phyloP scores from a whole-genome alignment of 1,139 yeast species.

The Taphrina populina region DNA sequence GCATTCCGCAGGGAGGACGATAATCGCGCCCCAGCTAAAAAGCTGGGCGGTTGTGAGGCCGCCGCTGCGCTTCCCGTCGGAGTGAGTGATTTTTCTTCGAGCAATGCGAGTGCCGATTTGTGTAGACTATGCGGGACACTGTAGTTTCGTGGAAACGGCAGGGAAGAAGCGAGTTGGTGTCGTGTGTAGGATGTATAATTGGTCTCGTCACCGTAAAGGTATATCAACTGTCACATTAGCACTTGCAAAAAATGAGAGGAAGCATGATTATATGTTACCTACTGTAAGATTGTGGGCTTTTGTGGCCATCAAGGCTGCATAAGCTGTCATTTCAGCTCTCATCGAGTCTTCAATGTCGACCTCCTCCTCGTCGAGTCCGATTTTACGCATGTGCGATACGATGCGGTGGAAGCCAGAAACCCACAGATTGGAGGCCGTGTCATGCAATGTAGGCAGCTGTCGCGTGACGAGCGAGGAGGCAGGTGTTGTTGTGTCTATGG shows the following conservation, averaged over 20 bases:
- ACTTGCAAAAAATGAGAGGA: conserved; percentile 8
- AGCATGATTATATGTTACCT: not conserved
- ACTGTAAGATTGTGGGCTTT: conserved; percentile 7
- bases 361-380: conserved; percentile 23
- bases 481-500: conserved; percentile 1
- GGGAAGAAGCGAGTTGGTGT: not conserved
- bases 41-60: not conserved
- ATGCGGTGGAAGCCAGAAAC: conserved; percentile 18
- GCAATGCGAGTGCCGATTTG: no score
- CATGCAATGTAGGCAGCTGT: conserved; percentile 21
- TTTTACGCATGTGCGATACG: conserved; percentile 6
- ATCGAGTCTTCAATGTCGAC: not conserved
- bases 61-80: no score
- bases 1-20: no score
- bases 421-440: conserved; percentile 11
- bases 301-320: conserved; percentile 8
- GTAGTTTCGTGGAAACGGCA: conserved; percentile 19
- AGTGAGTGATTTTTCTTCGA: no score
- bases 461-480: conserved; percentile 22
- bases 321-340: conserved; percentile 21
- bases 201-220: conserved; percentile 18
- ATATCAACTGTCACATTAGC: not conserved
- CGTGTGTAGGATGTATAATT: conserved; percentile 10
- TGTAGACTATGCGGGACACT: no score
- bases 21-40: not conserved